Evolutionary conservation across 768 basidiomycete species (phyloP), one percentile per base, ranked within the genome.

Genomic region (Amanita fuliginea): DNA sequence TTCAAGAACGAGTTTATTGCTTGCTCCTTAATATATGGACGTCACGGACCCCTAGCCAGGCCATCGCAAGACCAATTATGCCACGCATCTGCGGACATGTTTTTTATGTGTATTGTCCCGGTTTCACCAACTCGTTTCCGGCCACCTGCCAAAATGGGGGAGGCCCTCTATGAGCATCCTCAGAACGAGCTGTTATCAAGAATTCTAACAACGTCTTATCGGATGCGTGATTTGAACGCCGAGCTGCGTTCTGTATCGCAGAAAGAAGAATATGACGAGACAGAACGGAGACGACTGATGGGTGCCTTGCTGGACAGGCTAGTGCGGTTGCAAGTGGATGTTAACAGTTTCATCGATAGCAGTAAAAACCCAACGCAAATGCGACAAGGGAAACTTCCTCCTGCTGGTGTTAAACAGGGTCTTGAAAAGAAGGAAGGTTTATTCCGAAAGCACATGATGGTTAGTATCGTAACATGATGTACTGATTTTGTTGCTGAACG

Each of bases 381-480:
- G 51, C 75, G 86, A 46, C 83, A 86, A 59, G 96, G 95, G 3
- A 92, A 92, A 60, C 70, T 89, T 16, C 93, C 94, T 24, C 93
- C 94, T 30, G 74, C 83, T 39, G 96, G 96, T 54, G 81, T 99
- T 54, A 99, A 98, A 73, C 95, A 99, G 65, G 78, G 86, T 10
- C 67, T 99, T 58, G 96, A 99, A 70, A 99, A 98, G 77, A 99
- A 99, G 67, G 96, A 98, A 55, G 96, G 96, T 40, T 63, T 99
- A 43, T 99, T 99, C 76, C 76, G 96, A 51, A 96, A 94, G 67
- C 82, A 99, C 60, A 98, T 99, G 96, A 99, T 99, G 96, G 94
- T 92, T 51, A 50, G 76, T 64, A 21, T 44, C 47, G 45, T 24
- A 8, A 18, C 14, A 14, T 48, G 5, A 24, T 49, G 13, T n/a